Evolutionary conservation across 2,329 filamentous ascomycete species (phyloP), one percentile per base, ranked within the genome.

Genomic region (Colletotrichum sp.): DNA sequence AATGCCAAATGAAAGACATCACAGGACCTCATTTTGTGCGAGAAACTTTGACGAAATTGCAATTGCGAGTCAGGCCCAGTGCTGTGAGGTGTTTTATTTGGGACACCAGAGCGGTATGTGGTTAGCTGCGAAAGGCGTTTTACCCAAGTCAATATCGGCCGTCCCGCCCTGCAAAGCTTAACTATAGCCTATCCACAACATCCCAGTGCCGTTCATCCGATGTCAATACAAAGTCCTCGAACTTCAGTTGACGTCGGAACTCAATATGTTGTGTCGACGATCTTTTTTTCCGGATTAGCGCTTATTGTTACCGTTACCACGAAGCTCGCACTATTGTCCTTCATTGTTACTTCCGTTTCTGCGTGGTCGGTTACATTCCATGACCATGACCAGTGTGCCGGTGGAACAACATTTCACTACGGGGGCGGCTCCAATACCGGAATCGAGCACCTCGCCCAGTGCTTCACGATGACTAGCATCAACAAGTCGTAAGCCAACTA

Each of bases 261-360:
- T 51, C 43, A 21, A 51, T 21, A 51, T 11, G 11, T 21, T 21
- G 11, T 51, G 43, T 13, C 8, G 12, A 51, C 43, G 4, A 21
- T 51, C 43, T 51, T 6, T 51, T 21, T 8, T 47, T 47, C 38
- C 18, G 16, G 12, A n/a, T 51, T 12, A n/a, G 4, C n/a, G 7
- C 0, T 21, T 51, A 0, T 21, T 21, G 8, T 6, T 11, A 21
- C 21, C 0, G 13, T 3, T 12, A 51, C 13, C 43, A 51, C 21
- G 43, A 51, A 21, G 43, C n/a, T 51, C 1, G n/a, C n/a, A 21
- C 0, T 51, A 1, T 13, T 51, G n/a, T 24, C 43, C n/a, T 51
- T 51, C 11, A 24, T 21, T 13, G n/a, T 51, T 21, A 51, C 43
- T 51, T 13, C 43, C n/a, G 43, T 51, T 12, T 21, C 43, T 51